Evolutionary conservation across 1,284 basidiomycete genomes (phyloP).

Genomic region (Sporisorium reilianum): DNA sequence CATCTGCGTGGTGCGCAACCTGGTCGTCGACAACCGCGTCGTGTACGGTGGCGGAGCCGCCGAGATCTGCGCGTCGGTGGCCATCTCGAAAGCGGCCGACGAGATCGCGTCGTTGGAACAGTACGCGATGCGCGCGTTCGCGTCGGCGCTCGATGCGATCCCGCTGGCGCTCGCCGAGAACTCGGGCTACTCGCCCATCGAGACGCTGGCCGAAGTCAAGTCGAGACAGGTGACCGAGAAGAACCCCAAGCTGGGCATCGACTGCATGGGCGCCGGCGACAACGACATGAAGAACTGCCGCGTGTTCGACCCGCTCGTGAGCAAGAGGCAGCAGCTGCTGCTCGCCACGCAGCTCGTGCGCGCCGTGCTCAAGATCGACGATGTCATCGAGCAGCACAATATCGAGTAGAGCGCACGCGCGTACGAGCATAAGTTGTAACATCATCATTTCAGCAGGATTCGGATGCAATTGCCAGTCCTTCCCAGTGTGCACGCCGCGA

Average conservation of each 20-base stretch:
- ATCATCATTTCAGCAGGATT: background rate
- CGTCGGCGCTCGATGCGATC: constrained; percentile 90
- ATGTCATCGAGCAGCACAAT: constrained; percentile 66
- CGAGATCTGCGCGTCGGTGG: constrained; percentile 93
- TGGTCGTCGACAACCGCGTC: constrained; percentile 93
- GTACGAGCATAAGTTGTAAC: background rate
- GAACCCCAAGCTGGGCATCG: constrained; percentile 88
- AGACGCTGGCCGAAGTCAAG: constrained; percentile 94
- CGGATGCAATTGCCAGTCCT: too few relatives aligned
- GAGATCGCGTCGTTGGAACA: constrained; percentile 96
- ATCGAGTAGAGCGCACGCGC: too few relatives aligned
- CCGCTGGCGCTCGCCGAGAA: constrained; percentile 97
- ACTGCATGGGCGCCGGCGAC: constrained; percentile 83
- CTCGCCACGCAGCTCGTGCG: constrained; percentile 89
- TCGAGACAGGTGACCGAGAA: constrained; percentile 90
- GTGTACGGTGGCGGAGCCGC: constrained; percentile 98
- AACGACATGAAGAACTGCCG: constrained; percentile 95
- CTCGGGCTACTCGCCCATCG: constrained; percentile 94
- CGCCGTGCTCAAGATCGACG: constrained; percentile 70
- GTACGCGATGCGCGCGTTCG: constrained; percentile 98
- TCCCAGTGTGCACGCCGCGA: too few relatives aligned
- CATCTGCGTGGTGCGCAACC: constrained; percentile 94
- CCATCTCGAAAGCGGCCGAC: constrained; percentile 93
- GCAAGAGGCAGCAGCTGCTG: constrained; percentile 95
- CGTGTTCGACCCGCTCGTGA: constrained; percentile 96